Percentiles rank a stretch among this genome's conserved stretches.
Evolutionary conservation across 345 rosid species (phyloP).

Genomic region (Zanthoxylum bungeanum): DNA sequence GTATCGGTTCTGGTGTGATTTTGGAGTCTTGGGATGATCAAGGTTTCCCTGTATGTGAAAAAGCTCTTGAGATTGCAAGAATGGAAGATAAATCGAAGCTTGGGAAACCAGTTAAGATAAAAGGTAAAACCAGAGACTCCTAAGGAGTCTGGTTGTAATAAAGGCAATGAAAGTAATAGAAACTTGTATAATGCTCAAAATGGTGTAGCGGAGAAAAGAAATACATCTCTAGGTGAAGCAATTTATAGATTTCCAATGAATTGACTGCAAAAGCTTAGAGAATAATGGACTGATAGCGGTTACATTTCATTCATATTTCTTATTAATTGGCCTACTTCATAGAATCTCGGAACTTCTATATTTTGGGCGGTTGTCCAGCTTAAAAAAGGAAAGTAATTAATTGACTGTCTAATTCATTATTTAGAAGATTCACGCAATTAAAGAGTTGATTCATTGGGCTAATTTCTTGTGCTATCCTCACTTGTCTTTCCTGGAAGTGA

Average conservation of each 20-base stretch:
- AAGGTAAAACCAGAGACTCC: conserved; percentile 38
- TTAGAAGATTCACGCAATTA: too few relatives aligned
- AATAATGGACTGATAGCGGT: not conserved
- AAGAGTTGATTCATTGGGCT: too few relatives aligned
- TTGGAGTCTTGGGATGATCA: conserved; percentile 84
- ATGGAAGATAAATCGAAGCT: conserved; percentile 76
- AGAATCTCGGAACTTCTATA: too few relatives aligned
- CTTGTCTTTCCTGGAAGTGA: too few relatives aligned
- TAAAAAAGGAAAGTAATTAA: too few relatives aligned
- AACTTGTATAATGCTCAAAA: not conserved
- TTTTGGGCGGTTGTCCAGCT: too few relatives aligned
- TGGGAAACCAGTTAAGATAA: conserved; percentile 89
- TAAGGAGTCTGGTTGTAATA: conserved; percentile 1
- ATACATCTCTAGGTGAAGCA: conserved; percentile 1
- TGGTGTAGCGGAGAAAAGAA: not conserved
- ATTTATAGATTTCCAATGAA: not conserved
- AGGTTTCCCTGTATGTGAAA: conserved; percentile 73
- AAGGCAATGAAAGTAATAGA: not conserved
- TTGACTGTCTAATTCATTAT: too few relatives aligned
- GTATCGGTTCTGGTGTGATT: conserved; percentile 86
- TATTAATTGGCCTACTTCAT: too few relatives aligned
- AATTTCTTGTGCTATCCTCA: too few relatives aligned
- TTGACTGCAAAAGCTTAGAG: conserved; percentile 17
- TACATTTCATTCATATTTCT: too few relatives aligned
- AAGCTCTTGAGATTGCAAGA: conserved; percentile 77